A percentile compares a stretch with the other conserved stretches of the same genome.
phyloP scores from a whole-genome alignment of 495 filamentous ascomycete species.

The Friedmanniomyces endolithicus region DNA sequence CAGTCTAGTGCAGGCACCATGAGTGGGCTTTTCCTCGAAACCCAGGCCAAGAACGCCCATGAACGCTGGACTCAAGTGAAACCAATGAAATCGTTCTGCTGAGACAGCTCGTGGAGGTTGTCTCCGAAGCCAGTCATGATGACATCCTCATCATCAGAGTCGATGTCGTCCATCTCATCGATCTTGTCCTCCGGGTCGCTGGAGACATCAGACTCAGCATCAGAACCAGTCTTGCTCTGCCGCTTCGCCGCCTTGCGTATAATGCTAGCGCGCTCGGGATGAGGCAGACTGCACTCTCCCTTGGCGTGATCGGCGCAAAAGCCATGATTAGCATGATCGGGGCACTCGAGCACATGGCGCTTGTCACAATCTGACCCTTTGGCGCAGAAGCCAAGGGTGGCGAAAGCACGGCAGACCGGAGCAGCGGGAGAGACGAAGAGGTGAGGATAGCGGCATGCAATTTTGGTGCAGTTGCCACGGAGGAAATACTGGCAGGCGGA shows the following conservation, averaged over 20 bases:
- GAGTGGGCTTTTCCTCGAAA: too few species aligned
- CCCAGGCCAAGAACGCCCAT: too few species aligned
- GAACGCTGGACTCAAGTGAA: slow-evolving; percentile 24
- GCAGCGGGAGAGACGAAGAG: slow-evolving; percentile 68
- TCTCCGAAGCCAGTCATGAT: slow-evolving; percentile 36
- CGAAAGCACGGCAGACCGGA: slow-evolving; percentile 74
- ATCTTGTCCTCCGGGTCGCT: slow-evolving; percentile 70
- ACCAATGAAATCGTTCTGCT: slow-evolving; percentile 58
- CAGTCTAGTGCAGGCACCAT: too few species aligned
- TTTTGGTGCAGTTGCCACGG: slow-evolving; percentile 80
- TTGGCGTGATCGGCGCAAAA: slow-evolving; percentile 62
- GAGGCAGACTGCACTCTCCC: slow-evolving; percentile 58
- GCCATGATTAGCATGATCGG: slow-evolving; percentile 86
- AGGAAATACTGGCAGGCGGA: slow-evolving; percentile 84
- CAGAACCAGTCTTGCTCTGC: slow-evolving; percentile 24
- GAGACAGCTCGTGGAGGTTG: slow-evolving; percentile 38
- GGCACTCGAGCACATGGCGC: slow-evolving; percentile 77
- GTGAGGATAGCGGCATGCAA: slow-evolving; percentile 81
- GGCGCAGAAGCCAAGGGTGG: slow-evolving; percentile 78
- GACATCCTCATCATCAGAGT: slow-evolving; percentile 70
- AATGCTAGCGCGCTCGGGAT: slow-evolving; percentile 73
- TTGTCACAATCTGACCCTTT: slow-evolving; percentile 67
- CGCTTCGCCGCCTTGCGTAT: slow-evolving; percentile 46
- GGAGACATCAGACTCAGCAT: slow-evolving; percentile 57
- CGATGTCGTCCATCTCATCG: slow-evolving; percentile 73